Conservation (phyloP, 768 basidiomycete species). For the Punctularia strigosozonata region DNA sequence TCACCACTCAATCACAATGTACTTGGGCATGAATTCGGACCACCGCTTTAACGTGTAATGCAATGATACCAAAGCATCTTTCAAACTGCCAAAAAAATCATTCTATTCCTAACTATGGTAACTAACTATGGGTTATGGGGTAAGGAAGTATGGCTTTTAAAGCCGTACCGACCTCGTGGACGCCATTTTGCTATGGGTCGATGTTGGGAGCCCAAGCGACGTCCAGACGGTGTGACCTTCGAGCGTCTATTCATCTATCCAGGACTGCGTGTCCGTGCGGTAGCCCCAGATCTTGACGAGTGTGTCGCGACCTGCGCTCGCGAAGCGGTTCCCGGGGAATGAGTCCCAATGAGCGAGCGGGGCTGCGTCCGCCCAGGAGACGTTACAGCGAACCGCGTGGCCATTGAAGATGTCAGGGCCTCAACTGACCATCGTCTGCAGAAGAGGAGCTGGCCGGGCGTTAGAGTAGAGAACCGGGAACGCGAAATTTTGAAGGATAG, state of each 20-base stretch:
- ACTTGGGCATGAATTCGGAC: too few relatives aligned
- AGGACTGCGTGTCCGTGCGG: conserved; percentile 76
- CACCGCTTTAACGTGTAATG: too few relatives aligned
- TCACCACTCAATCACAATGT: too few relatives aligned
- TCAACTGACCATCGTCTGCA: conserved; percentile 91
- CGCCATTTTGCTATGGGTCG: too few relatives aligned
- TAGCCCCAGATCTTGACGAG: conserved; percentile 91
- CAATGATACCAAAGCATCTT: too few relatives aligned
- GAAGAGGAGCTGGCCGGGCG: conserved; percentile 1
- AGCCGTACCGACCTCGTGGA: too few relatives aligned
- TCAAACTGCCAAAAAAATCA: too few relatives aligned
- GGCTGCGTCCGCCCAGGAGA: conserved; percentile 93
- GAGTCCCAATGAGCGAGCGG: conserved; percentile 51
- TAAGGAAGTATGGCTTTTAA: too few relatives aligned
- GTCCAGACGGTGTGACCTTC: conserved; percentile 95
- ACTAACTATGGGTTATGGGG: too few relatives aligned
- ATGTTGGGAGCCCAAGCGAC: conserved; percentile 99
- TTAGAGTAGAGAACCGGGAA: too few relatives aligned
- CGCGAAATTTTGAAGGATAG: conserved; percentile 92
- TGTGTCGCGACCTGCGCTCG: conserved; percentile 93
- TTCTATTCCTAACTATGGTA: too few relatives aligned
- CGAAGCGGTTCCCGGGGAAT: conserved; percentile 73
- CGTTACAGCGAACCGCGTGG: conserved; percentile 93
- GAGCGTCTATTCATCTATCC: conserved; percentile 83
- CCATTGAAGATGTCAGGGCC: conserved; percentile 91